Evolutionary conservation across 768 basidiomycete species (phyloP).

Genomic region (Leccinum sublutescens): DNA sequence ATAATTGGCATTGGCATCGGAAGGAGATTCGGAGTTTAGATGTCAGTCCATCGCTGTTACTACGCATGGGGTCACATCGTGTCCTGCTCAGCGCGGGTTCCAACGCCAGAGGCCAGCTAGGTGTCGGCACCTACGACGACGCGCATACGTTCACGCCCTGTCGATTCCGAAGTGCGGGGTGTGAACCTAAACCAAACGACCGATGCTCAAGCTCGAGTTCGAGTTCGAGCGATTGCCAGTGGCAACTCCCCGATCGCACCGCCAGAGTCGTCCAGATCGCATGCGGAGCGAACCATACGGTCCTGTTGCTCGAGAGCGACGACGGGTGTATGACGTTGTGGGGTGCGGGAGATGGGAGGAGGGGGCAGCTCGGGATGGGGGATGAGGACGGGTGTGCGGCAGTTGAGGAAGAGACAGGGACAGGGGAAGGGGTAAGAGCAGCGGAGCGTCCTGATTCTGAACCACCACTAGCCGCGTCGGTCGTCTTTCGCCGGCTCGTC

Average conservation of each 20-base stretch:
- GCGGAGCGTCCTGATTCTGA: not conserved
- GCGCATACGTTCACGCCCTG: slow-evolving; percentile 40
- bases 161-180: slow-evolving; percentile 25
- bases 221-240: slow-evolving; percentile 1
- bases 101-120: slow-evolving; percentile 50
- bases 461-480: not conserved
- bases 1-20: not conserved
- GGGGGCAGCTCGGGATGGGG: slow-evolving; percentile 69
- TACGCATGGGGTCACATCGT: slow-evolving; percentile 1
- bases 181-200: not conserved
- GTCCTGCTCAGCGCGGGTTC: slow-evolving; percentile 45
- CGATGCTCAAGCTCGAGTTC: not conserved
- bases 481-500: slow-evolving; percentile 49
- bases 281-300: slow-evolving; percentile 78
- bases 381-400: slow-evolving; percentile 9
- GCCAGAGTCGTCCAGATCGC: slow-evolving; percentile 49
- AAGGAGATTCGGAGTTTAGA: not conserved
- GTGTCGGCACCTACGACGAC: slow-evolving; percentile 38
- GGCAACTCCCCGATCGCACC: slow-evolving; percentile 24
- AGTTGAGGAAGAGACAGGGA: not conserved
- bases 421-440: not conserved
- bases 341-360: slow-evolving; percentile 70
- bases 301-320: slow-evolving; percentile 53
- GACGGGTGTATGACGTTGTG: slow-evolving; percentile 49
- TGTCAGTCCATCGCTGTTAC: not conserved